Evolutionary conservation across 371 early-diverging fungal species (phyloP), one percentile per base, ranked within the genome.

Genomic region (Smittium culicis): DNA sequence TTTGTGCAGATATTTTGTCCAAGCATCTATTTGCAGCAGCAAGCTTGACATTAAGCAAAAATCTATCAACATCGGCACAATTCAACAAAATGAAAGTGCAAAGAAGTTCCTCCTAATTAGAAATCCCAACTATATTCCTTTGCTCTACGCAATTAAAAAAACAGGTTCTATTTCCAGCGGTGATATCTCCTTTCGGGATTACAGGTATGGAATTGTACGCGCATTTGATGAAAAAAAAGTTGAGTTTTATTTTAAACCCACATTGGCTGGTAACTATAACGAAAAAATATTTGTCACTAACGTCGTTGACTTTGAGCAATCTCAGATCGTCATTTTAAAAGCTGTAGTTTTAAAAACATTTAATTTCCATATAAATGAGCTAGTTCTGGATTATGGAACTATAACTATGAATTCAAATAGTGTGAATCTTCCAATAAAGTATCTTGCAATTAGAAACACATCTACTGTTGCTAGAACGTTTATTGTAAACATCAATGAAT

Each of bases 131-230:
- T 96, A 95, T 70, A 85, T 87, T 5, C 90, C 95, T 0, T 76
- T 96, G 65, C 74, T 97, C 45, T 98, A 94, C 70, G 83, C 87
- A 20, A 90, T 98, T 66, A 86, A 88, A 25, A 98, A 96, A 74
- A 94, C 97, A 0, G 98, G 98, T 0, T 91, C 91, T 0, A 93
- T 96, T 58, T 89, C 96, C 0, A 93, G 93, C 1, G 93, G 95
- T 2, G 96, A 96, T 71, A 82, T 98, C 16, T 75, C 82, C 28
- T 80, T 98, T 58, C 64, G 79, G 70, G 74, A 80, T 31, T 70
- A 68, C 65, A 84, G 88, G 17, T 86, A 86, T 54, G 98, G 98
- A 61, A 84, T 96, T 0, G 85, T 98, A 2, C 86, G 96, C 16
- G 90, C 91, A 0, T 93, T 88, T 71, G 92, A 91, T 69, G 91